A percentile compares a stretch with the other conserved stretches of the same genome.
Evolutionary conservation across 1,139 yeast species (phyloP).

Genomic region (Diutina ranongensis): DNA sequence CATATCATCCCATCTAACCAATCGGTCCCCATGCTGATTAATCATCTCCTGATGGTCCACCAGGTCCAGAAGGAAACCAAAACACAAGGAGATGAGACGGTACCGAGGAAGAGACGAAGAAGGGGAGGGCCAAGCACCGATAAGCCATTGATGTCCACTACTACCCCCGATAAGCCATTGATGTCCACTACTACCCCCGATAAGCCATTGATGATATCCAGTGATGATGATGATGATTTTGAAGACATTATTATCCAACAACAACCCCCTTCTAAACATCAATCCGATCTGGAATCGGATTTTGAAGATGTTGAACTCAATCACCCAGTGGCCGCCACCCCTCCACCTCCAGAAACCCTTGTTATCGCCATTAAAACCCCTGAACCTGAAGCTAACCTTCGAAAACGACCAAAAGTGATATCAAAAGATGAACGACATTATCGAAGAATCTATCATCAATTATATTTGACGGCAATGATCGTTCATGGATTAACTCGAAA

Average conservation of each 20-base stretch:
- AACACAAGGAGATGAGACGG: not conserved
- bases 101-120: not conserved
- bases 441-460: conserved; percentile 48
- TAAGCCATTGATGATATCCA: not conserved
- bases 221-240: not conserved
- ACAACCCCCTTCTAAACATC: not conserved
- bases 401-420: conserved; percentile 16
- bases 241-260: not conserved
- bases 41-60: conserved; percentile 1
- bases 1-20: too few species aligned
- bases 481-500: conserved; percentile 60
- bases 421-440: conserved; percentile 41
- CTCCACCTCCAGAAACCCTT: conserved; percentile 8
- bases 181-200: not conserved
- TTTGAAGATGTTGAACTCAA: conserved; percentile 19
- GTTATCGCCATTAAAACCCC: conserved; percentile 7
- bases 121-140: not conserved
- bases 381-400: conserved; percentile 9
- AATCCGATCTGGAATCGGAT: conserved; percentile 9
- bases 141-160: not conserved
- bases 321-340: not conserved
- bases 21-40: not conserved
- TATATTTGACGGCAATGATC: conserved; percentile 45
- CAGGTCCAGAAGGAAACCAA: not conserved
- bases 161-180: not conserved